phyloP scores from a whole-genome alignment of 805 yeast species.

The Yamadazyma laniorum region DNA sequence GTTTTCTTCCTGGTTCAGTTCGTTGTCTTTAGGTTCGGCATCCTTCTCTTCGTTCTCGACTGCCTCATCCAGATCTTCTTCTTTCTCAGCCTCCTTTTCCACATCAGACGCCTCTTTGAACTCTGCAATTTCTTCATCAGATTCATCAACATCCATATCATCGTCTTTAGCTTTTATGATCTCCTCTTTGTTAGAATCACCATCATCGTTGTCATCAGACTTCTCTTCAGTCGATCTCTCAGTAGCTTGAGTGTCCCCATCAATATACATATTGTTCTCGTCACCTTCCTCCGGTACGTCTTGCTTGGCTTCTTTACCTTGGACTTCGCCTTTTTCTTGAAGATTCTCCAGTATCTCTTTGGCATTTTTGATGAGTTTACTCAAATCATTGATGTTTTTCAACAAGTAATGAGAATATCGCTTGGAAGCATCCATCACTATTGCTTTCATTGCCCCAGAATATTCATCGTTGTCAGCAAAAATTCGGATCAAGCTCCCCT shows the following conservation, averaged over 20 bases:
- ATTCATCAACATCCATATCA: slow-evolving; percentile 7
- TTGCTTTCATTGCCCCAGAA: slow-evolving; percentile 20
- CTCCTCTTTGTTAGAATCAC: slow-evolving; percentile 14
- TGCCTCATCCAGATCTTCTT: slow-evolving; percentile 4
- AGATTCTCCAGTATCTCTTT: neutral
- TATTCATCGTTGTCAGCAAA: slow-evolving; percentile 19
- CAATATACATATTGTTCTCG: slow-evolving; percentile 1
- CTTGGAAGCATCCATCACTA: slow-evolving; percentile 21
- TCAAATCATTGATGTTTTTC: slow-evolving; percentile 22
- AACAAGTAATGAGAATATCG: slow-evolving; percentile 20
- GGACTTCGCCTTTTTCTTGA: slow-evolving; percentile 1
- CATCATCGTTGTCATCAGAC: slow-evolving; percentile 5
- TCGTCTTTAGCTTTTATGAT: slow-evolving; percentile 1
- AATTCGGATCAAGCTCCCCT: slow-evolving; percentile 21
- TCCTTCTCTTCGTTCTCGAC: slow-evolving; percentile 9
- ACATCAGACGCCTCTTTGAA: slow-evolving; percentile 7
- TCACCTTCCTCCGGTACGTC: neutral
- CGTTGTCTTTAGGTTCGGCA: slow-evolving; percentile 3
- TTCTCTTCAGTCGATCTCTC: slow-evolving; percentile 1
- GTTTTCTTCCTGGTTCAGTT: slow-evolving; percentile 15
- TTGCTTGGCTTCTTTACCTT: neutral
- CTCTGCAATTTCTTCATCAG: slow-evolving; percentile 1
- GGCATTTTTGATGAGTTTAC: slow-evolving; percentile 4
- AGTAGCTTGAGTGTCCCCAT: slow-evolving; percentile 1
- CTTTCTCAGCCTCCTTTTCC: slow-evolving; percentile 9